These are phyloP conservation scores for Lipomyces spencermartinsiae DNA, from an alignment of 805 yeast genomes.

Conservation along the genomic window DNA sequence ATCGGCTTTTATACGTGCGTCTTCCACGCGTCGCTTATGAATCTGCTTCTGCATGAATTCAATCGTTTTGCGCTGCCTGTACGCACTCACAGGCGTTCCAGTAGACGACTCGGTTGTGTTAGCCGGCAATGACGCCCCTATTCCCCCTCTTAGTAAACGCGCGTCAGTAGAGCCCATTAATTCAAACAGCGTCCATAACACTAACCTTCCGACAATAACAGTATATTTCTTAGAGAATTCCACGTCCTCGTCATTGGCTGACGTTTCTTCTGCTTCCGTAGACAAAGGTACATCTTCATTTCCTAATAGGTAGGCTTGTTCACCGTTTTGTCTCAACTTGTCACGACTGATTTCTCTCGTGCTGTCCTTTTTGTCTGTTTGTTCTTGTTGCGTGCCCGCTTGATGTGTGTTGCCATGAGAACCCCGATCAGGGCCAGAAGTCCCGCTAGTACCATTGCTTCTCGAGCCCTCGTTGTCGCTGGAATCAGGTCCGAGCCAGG, in stretches of 20 bases:
- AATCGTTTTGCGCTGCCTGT: conserved; percentile 31
- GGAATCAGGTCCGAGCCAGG: conserved; percentile 39
- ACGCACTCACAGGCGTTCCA: conserved; percentile 16
- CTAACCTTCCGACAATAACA: conserved; percentile 29
- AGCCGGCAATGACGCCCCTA: conserved; percentile 20
- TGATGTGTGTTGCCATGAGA: neutral
- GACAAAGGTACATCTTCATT: conserved; percentile 8
- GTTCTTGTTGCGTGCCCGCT: conserved; percentile 12
- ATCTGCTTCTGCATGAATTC: conserved; percentile 34
- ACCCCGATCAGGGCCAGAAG: conserved; percentile 16
- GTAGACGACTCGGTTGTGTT: conserved; percentile 1
- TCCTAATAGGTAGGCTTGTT: neutral
- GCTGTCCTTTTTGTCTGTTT: neutral
- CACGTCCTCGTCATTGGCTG: conserved; percentile 14
- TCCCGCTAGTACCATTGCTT: conserved; percentile 16
- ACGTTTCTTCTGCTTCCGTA: neutral
- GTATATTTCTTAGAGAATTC: conserved; percentile 26
- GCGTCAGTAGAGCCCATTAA: neutral
- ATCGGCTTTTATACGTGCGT: neutral
- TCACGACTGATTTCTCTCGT: conserved; percentile 8
- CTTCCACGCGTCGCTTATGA: conserved; percentile 16
- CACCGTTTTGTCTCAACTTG: conserved; percentile 7
- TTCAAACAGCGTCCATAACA: neutral
- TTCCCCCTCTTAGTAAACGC: conserved; percentile 20
- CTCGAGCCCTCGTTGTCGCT: neutral